Evolutionary conservation across 208 protist species (phyloP), one percentile per base, ranked within the genome.

Genomic region (Tritrichomonas musculus): DNA sequence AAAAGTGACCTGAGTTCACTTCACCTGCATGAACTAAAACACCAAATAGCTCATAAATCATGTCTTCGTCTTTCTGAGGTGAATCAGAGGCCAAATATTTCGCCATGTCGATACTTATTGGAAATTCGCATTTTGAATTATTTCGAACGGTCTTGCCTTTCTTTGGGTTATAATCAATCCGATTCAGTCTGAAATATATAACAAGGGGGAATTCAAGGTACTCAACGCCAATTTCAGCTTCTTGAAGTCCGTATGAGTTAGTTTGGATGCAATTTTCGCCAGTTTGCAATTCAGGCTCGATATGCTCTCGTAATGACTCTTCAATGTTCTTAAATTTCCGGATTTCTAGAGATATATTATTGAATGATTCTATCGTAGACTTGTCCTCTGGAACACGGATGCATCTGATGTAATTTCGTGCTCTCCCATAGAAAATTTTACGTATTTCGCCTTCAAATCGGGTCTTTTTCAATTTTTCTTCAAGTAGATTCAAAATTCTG

Each of bases 1-100:
- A 97, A 94, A 98, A 98, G 94, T 98, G 97, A 8, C 97, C 97
- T 57, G 96, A 96, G 92, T 96, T 93, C 53, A 96, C 93, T 49
- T 95, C 95, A 36, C 97, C 97, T 41, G 92, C 80, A 95, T 98
- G 97, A 11, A 98, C 96, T 33, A 98, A 94, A 14, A 98, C 96
- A 13, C 96, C 95, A 49, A 94, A 92, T 64, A 97, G 92, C 3
- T 64, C 27, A 93, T 97, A 96, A 47, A 84, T 65, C 0, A 9
- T 39, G 20, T 66, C 93, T 0, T 66, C 57, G 65, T 1, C 57
- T 95, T 95, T 65, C 69, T 47, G 69, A 44, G 92, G 75, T 30
- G 92, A 1, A 60, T 95, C 92, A 22, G 36, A n/a, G 30, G 84
- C 93, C 41, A 95, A 84, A 65, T 65, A 39, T 93, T 47, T 11